Conservation (phyloP, 164 flowering plant species). For the Stephania cephalantha region DNA sequence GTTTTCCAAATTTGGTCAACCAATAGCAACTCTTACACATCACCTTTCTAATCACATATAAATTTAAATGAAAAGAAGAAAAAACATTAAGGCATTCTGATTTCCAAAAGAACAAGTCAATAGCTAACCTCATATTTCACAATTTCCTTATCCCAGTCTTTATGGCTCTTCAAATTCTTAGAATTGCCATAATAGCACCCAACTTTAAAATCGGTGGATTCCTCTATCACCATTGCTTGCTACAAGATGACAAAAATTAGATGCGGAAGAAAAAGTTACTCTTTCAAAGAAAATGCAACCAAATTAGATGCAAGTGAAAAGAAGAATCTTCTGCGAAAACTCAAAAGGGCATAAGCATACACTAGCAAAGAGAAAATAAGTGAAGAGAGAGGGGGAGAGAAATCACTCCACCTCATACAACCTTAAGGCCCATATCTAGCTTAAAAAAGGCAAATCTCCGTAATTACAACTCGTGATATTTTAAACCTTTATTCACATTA, state of each 20-base stretch:
- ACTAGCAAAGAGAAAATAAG: not conserved
- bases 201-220: conserved; percentile 64
- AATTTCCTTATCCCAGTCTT: conserved; percentile 68
- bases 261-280: not conserved
- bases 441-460: too few species aligned
- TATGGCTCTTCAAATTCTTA: conserved; percentile 42
- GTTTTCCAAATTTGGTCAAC: too few species aligned
- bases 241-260: conserved; percentile 18
- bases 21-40: too few species aligned
- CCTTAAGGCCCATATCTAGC: too few species aligned
- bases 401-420: too few species aligned
- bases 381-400: not conserved
- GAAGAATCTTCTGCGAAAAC: not conserved
- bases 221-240: conserved; percentile 83
- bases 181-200: conserved; percentile 49
- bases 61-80: not conserved
- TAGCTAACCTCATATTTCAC: conserved; percentile 65
- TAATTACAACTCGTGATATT: too few species aligned
- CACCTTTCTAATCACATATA: too few species aligned
- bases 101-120: not conserved
- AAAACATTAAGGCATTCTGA: not conserved
- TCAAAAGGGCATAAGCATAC: not conserved
- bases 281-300: not conserved
- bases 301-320: not conserved
- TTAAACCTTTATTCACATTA: too few species aligned